Percentiles rank a stretch among this genome's conserved stretches.
phyloP scores from a whole-genome alignment of 2,329 filamentous ascomycete genomes.

The Penicillium thymicola region DNA sequence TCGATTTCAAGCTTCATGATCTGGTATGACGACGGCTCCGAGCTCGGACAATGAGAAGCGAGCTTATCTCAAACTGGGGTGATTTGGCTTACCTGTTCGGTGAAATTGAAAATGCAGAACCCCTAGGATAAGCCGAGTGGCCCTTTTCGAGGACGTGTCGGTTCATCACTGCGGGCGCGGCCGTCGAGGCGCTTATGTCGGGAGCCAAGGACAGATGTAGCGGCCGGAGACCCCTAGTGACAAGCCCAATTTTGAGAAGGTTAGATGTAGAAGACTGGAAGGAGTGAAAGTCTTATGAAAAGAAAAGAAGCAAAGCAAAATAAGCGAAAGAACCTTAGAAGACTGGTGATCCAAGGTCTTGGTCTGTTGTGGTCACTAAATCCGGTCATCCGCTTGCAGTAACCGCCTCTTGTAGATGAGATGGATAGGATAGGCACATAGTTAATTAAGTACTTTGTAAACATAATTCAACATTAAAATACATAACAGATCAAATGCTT shows the following conservation, averaged over 20 bases:
- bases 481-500: not conserved
- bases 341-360: not conserved
- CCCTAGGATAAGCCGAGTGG: slow-evolving; percentile 64
- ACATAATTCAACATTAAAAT: not conserved
- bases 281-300: not conserved
- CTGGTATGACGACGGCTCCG: not conserved
- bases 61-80: not conserved
- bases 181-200: slow-evolving; percentile 30
- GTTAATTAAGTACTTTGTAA: not conserved
- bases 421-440: not conserved
- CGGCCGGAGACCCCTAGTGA: slow-evolving; percentile 6
- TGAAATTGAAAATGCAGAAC: slow-evolving; percentile 77
- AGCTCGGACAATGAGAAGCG: not conserved
- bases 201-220: not conserved
- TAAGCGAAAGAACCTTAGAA: not conserved
- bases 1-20: slow-evolving; percentile 2
- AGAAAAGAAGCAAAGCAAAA: not conserved
- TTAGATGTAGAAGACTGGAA: slow-evolving; percentile 4
- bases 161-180: slow-evolving; percentile 64
- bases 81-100: slow-evolving; percentile 68
- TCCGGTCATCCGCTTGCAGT: slow-evolving; percentile 23
- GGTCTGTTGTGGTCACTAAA: slow-evolving; percentile 17
- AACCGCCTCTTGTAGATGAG: not conserved
- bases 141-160: slow-evolving; percentile 85
- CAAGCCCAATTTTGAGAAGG: slow-evolving; percentile 7